Evolutionary conservation across 441 rosid species (phyloP).

Genomic region (Raphanus hybrid): DNA sequence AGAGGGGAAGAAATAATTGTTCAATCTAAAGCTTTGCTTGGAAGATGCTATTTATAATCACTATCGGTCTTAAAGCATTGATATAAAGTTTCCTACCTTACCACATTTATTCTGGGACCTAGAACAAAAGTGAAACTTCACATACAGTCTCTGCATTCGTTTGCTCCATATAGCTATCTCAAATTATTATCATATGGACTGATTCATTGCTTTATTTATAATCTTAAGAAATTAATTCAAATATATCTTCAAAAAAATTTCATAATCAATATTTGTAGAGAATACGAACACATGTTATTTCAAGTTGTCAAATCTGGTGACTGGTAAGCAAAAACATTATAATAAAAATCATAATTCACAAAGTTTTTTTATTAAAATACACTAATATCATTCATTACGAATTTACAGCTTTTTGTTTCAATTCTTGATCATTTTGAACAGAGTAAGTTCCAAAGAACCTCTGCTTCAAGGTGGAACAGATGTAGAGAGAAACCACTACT

Average conservation of each 20-base stretch:
- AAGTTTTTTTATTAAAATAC: not conserved
- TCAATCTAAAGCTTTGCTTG: too few relatives aligned
- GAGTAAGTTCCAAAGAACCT: too few relatives aligned
- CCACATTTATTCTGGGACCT: conserved; percentile 43
- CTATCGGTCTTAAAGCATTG: conserved; percentile 11
- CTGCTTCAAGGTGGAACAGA: too few relatives aligned
- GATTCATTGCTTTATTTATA: conserved; percentile 41
- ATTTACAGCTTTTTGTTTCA: too few relatives aligned
- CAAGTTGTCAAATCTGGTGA: not conserved
- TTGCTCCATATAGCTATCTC: conserved; percentile 37
- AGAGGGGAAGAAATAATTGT: too few relatives aligned
- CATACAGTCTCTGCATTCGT: conserved; percentile 35
- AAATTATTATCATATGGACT: conserved; percentile 44
- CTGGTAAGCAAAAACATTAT: not conserved
- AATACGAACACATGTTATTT: conserved; percentile 33
- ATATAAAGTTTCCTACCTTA: conserved; percentile 42
- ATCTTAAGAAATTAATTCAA: conserved; percentile 28
- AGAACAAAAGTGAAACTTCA: conserved; percentile 41
- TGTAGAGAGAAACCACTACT: too few relatives aligned
- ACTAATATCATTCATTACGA: too few relatives aligned
- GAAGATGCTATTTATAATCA: too few relatives aligned
- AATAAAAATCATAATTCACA: not conserved
- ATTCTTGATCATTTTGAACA: too few relatives aligned
- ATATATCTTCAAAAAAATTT: conserved; percentile 27
- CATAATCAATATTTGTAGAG: conserved; percentile 23